Evolutionary conservation across 305 asterid species (phyloP).

Genomic region (Solanum chacoense): DNA sequence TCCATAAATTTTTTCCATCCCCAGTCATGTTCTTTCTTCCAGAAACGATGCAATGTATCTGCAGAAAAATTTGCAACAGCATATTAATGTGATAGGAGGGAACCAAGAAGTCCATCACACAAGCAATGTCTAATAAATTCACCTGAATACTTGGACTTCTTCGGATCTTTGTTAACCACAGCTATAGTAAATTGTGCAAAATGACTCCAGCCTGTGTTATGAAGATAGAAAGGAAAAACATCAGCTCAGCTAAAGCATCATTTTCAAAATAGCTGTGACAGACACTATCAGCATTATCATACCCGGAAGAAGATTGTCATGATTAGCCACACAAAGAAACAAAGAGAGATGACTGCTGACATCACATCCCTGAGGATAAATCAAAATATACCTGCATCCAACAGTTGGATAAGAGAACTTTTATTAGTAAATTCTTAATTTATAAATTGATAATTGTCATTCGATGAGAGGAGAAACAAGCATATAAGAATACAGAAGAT

Average conservation of each 20-base stretch:
- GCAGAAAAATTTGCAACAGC: conserved; percentile 12
- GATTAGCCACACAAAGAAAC: conserved; percentile 94
- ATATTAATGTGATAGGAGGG: neutral
- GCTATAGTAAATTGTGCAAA: conserved; percentile 91
- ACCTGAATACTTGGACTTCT: conserved; percentile 95
- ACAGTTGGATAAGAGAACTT: conserved; percentile 3
- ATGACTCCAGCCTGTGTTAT: conserved; percentile 80
- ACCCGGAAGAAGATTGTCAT: conserved; percentile 97
- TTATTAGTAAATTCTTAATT: neutral
- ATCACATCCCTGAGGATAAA: conserved; percentile 95
- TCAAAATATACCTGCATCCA: conserved; percentile 75
- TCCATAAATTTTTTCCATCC: conserved; percentile 99
- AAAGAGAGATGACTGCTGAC: conserved; percentile 93
- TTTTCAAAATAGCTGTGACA: neutral
- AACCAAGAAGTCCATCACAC: neutral
- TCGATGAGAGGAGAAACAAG: neutral
- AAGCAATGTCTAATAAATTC: neutral
- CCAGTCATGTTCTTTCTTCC: conserved; percentile 98
- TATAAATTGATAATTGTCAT: neutral
- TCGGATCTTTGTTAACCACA: conserved; percentile 92
- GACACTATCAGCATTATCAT: neutral
- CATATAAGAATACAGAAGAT: neutral
- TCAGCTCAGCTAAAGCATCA: neutral
- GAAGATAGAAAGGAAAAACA: neutral
- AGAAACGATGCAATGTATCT: conserved; percentile 93